Percentiles rank a stretch among this genome's conserved stretches.
phyloP scores from a whole-genome alignment of 441 rosid genomes.

The Arabidopsis lyrata region DNA sequence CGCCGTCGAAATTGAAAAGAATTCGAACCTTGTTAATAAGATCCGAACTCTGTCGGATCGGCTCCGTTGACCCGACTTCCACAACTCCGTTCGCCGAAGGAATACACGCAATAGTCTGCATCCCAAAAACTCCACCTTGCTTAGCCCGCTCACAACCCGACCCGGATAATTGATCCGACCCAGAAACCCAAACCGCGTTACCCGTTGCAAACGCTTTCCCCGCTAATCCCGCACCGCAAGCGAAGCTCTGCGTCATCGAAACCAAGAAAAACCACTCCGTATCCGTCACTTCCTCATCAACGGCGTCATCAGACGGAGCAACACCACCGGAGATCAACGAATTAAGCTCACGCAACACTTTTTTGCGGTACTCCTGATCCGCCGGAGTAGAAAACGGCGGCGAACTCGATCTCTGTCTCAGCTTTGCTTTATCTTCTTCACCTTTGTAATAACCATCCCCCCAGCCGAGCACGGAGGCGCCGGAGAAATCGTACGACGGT shows the following conservation, averaged over 20 bases:
- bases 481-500: constrained; percentile 73
- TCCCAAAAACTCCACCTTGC: constrained; percentile 81
- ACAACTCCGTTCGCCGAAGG: constrained; percentile 89
- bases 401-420: constrained; percentile 43
- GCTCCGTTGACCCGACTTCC: constrained; percentile 85
- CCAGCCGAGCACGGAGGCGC: constrained; percentile 75
- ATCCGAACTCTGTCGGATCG: constrained; percentile 74
- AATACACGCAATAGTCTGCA: constrained; percentile 84
- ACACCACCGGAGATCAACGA: constrained; percentile 75
- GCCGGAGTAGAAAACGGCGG: constrained; percentile 49
- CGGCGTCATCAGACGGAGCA: constrained; percentile 65
- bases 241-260: constrained; percentile 91
- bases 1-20: constrained; percentile 67
- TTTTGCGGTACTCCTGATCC: constrained; percentile 87
- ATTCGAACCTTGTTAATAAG: constrained; percentile 78
- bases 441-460: constrained; percentile 96
- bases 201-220: constrained; percentile 71
- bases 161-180: constrained; percentile 58
- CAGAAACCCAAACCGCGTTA: constrained; percentile 72
- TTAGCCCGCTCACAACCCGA: constrained; percentile 82
- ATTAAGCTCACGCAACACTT: constrained; percentile 79
- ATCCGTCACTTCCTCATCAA: constrained; percentile 92
- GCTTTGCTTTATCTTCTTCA: constrained; percentile 66
- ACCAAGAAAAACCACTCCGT: constrained; percentile 97
- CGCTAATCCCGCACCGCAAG: constrained; percentile 71